Base-by-base conservation (phyloP, 225 moss, liverwort and hornwort species). In the Polytrichum formosum region DNA sequence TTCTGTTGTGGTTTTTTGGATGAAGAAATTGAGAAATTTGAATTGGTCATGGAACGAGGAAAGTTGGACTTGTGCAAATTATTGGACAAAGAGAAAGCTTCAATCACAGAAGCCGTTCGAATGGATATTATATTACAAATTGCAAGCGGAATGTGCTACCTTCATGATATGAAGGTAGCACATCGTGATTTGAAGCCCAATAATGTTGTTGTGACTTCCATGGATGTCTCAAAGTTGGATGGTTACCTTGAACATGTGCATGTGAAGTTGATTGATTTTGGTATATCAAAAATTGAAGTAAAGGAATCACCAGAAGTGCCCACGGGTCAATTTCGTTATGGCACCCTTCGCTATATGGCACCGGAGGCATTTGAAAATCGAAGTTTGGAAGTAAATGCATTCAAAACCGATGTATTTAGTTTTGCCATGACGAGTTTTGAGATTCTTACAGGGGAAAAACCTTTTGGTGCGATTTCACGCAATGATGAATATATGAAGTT, bases 121-220 rank as follows among this genome's bases (percentile, higher is more conserved):
- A 69, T 55, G 18, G 56, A n/a, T 58, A 58, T 58, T 22, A 5
- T 58, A 2, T 22, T 58, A 58, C 56, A 58, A 58, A 58, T 58
- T 29, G 56, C 69, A 28, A 69, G 56, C 18, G 69, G 69, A 31
- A 69, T 69, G 69, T 55, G 56, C 19, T 69, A 69, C 56, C 23
- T 69, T 27, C 69, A 69, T 58, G 56, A 58, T 54, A 54, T 54
- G 54, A 54, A 68, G 23, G 68, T 68, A 26, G 68, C 68, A 54
- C 68, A 68, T 68, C 55, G 56, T 6, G 69, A 69, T 21, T 28
- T 69, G 20, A 69, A 69, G 56, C 69, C 69, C 13, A 19, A 55
- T 27, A 69, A 69, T 30, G 29, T 69, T 28, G 28, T 69, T 29
- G 18, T 56, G 28, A 28, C 7, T 6, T 58, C 69, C 7, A 30